phyloP scores from a whole-genome alignment of 306 rosid species.

The Vachellia collinsii region DNA sequence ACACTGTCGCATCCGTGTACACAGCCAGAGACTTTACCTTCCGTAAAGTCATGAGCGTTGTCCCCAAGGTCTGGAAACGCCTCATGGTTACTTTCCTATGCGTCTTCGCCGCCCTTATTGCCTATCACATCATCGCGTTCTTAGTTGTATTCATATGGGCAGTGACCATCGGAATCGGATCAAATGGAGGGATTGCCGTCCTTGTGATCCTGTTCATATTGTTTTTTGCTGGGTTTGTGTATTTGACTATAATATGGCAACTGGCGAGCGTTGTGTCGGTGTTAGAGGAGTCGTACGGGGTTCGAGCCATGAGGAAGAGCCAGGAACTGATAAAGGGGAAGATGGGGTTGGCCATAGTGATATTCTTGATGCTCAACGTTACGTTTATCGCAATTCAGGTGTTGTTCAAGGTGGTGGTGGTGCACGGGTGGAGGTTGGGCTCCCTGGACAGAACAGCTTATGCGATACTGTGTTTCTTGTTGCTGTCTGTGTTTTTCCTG shows the following conservation, averaged over 20 bases:
- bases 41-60: constrained; percentile 56
- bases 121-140: constrained; percentile 35
- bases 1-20: constrained; percentile 72
- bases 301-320: constrained; percentile 77
- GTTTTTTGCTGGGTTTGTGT: constrained; percentile 54
- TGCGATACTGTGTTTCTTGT: constrained; percentile 52
- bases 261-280: constrained; percentile 70
- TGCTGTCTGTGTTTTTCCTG: constrained; percentile 47
- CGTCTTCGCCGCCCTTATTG: constrained; percentile 42
- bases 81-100: constrained; percentile 65
- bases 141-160: constrained; percentile 2
- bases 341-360: constrained; percentile 37
- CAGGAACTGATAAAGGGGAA: constrained; percentile 63
- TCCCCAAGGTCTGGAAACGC: constrained; percentile 74
- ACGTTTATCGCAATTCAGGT: constrained; percentile 6
- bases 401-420: constrained; percentile 49
- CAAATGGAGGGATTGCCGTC: background rate
- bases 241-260: constrained; percentile 67
- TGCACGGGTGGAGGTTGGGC: constrained; percentile 38
- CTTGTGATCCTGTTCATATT: background rate
- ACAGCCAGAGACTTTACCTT: constrained; percentile 49
- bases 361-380: constrained; percentile 33
- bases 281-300: constrained; percentile 66
- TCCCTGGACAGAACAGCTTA: constrained; percentile 24
- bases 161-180: accelerated